Percentiles rank a stretch among this genome's conserved stretches.
Evolutionary conservation across 345 rosid species (phyloP).

Genomic region (Citrus sinensis): DVS_A1.0 CM039164.1:2525001-2525500

Average conservation of each 20-base stretch:
- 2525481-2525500: constrained; percentile 39
- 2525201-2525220: background rate
- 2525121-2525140: background rate
- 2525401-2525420: constrained; percentile 5
- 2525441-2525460: constrained; percentile 35
- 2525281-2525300: background rate
- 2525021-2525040: background rate
- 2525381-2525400: background rate
- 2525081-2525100: background rate
- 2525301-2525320: background rate
- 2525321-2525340: background rate
- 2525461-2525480: constrained; percentile 32
- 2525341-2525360: background rate
- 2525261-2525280: background rate
- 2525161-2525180: background rate
- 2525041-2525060: background rate
- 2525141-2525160: background rate
- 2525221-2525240: background rate
- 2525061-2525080: background rate
- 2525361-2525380: background rate
- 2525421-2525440: constrained; percentile 12
- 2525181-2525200: background rate
- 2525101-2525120: background rate
- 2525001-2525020: background rate
- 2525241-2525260: background rate